These are phyloP conservation scores for Neofusicoccum laricinum DNA, from an alignment of 2,329 filamentous ascomycete genomes.

Conservation along the genomic window DNA sequence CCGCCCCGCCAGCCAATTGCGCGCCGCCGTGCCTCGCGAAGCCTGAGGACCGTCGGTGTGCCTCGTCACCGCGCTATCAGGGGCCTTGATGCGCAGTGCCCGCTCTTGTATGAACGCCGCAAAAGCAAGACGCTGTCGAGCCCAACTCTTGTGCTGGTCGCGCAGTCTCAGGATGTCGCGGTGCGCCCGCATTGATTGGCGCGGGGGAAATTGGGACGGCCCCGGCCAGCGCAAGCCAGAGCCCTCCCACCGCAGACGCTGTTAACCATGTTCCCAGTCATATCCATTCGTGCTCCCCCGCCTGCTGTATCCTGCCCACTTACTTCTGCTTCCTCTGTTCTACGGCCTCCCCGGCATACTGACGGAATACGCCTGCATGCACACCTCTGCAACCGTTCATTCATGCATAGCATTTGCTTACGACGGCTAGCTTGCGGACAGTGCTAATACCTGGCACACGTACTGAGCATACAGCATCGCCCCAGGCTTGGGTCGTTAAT, in stretches of 20 bases:
- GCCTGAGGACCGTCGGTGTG: constrained; percentile 8
- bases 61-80: not conserved
- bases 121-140: not conserved
- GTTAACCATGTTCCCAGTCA: not conserved
- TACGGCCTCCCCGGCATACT: too few relatives aligned
- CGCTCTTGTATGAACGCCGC: not conserved
- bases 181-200: constrained; percentile 2
- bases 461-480: not conserved
- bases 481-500: not conserved
- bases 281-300: not conserved
- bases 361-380: not conserved
- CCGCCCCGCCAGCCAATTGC: constrained; percentile 11
- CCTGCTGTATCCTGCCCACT: not conserved
- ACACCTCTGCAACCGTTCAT: too few relatives aligned
- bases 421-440: too few relatives aligned
- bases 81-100: not conserved
- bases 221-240: not conserved
- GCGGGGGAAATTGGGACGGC: constrained; percentile 1
- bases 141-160: not conserved
- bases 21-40: not conserved
- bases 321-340: not conserved
- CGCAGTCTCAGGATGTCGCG: not conserved
- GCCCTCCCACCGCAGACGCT: not conserved
- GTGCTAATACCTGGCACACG: not conserved
- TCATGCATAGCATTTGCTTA: not conserved